Percentiles rank a stretch among this genome's conserved stretches.
Conservation (phyloP, 176 grass and related monocot genomes). For the Zoysia japonica region DNA sequence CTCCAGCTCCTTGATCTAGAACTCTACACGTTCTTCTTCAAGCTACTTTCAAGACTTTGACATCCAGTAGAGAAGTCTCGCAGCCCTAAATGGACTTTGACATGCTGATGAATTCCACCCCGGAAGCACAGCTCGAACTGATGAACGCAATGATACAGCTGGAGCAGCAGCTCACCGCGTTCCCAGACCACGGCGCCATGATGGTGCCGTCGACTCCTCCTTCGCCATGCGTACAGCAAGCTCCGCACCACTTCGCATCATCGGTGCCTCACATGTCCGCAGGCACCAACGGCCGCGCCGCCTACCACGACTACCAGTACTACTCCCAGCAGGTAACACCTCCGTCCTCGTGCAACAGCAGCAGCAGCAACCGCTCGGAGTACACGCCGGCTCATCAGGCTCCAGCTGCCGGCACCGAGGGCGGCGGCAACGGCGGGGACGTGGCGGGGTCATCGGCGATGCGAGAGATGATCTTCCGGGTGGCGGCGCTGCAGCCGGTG, state of each 20-base stretch:
- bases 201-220: constrained; percentile 31
- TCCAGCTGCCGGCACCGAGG: background rate
- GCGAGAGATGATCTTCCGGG: constrained; percentile 92
- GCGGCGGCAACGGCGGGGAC: background rate
- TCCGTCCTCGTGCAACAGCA: constrained; percentile 27
- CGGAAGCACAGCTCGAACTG: constrained; percentile 75
- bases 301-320: constrained; percentile 4
- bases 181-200: constrained; percentile 36
- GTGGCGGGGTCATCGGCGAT: constrained; percentile 48
- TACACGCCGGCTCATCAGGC: constrained; percentile 16
- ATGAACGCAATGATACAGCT: constrained; percentile 88
- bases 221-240: constrained; percentile 37
- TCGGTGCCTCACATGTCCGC: constrained; percentile 36
- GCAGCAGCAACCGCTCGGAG: constrained; percentile 10
- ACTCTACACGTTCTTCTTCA: background rate
- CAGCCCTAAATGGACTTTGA: constrained; percentile 62
- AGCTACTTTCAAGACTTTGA: background rate
- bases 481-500: constrained; percentile 93
- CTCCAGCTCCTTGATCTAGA: background rate
- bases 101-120: constrained; percentile 62
- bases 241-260: constrained; percentile 11
- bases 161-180: constrained; percentile 56
- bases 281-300: constrained; percentile 7
- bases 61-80: background rate
- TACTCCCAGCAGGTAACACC: constrained; percentile 4